These are phyloP conservation scores for Metschnikowia cerradonensis DNA, from an alignment of 805 yeast genomes.

Conservation along the genomic window DNA sequence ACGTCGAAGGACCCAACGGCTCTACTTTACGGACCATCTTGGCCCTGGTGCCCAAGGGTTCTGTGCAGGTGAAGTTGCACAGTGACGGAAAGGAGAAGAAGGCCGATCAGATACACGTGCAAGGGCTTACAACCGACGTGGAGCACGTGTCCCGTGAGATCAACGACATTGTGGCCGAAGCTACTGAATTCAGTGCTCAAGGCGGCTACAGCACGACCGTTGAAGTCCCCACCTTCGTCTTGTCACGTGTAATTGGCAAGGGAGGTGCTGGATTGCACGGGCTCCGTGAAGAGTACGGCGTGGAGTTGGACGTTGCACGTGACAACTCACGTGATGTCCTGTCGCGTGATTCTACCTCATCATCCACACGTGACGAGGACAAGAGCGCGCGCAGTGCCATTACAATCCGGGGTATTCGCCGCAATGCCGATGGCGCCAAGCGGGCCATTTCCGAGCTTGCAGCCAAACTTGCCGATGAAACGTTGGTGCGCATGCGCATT, in stretches of 20 bases:
- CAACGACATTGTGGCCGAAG: conserved; percentile 50
- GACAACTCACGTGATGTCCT: conserved; percentile 1
- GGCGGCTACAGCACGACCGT: conserved; percentile 45
- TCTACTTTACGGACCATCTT: conserved; percentile 51
- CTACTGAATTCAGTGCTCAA: conserved; percentile 40
- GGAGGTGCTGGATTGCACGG: conserved; percentile 72
- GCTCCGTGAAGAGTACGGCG: conserved; percentile 69
- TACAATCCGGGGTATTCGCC: conserved; percentile 62
- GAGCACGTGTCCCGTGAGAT: conserved; percentile 50
- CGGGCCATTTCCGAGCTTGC: conserved; percentile 53
- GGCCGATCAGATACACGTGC: conserved; percentile 54
- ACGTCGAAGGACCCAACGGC: conserved; percentile 57
- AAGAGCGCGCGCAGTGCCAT: conserved; percentile 42
- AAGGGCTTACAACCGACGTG: conserved; percentile 69
- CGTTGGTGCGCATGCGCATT: conserved; percentile 56
- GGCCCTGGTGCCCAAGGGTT: conserved; percentile 32
- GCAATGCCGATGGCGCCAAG: conserved; percentile 71
- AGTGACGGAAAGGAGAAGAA: conserved; percentile 33
- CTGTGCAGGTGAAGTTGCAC: conserved; percentile 48
- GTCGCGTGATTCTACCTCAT: too few relatives aligned
- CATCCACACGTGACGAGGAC: conserved; percentile 32
- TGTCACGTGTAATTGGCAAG: conserved; percentile 85
- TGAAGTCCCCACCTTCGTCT: conserved; percentile 59
- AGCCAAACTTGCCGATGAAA: conserved; percentile 80
- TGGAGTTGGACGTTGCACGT: conserved; percentile 69